Conservation (phyloP, 2,329 filamentous ascomycete genomes). For the Talaromyces sp. region DNA sequence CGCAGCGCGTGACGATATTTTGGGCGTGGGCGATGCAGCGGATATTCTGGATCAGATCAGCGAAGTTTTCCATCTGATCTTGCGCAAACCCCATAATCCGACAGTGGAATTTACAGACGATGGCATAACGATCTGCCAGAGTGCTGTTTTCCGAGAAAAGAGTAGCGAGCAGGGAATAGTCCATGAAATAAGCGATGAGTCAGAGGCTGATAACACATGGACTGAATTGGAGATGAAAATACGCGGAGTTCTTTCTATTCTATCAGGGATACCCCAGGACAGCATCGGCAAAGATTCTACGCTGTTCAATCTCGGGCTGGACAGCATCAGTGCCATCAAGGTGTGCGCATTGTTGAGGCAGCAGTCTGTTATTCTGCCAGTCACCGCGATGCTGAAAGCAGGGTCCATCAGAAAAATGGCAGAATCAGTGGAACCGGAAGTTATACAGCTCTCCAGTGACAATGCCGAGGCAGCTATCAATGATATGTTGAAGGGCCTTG, state of each 20-base stretch:
- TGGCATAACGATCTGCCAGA: slow-evolving; percentile 60
- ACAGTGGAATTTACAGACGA: slow-evolving; percentile 51
- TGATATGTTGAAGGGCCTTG: slow-evolving; percentile 32
- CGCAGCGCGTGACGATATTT: slow-evolving; percentile 59
- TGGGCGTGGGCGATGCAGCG: slow-evolving; percentile 43
- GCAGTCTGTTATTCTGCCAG: slow-evolving; percentile 56
- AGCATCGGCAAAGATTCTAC: slow-evolving; percentile 59
- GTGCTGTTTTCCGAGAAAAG: slow-evolving; percentile 29
- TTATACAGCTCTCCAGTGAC: slow-evolving; percentile 4
- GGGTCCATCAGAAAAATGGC: slow-evolving; percentile 63
- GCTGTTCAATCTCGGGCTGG: slow-evolving; percentile 79
- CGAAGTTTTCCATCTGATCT: slow-evolving; percentile 51
- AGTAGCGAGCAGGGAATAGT: not conserved
- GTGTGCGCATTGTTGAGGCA: slow-evolving; percentile 65
- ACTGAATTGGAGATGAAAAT: slow-evolving; percentile 36
- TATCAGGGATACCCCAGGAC: slow-evolving; percentile 56
- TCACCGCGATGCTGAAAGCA: slow-evolving; percentile 66
- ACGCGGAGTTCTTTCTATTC: slow-evolving; percentile 42
- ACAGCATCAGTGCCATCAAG: slow-evolving; percentile 90
- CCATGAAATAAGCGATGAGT: not conserved
- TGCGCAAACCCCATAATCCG: slow-evolving; percentile 45
- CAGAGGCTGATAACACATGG: slow-evolving; percentile 16
- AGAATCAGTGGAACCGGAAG: slow-evolving; percentile 16
- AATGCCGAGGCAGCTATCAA: slow-evolving; percentile 19
- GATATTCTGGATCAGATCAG: slow-evolving; percentile 58